Percentiles rank a stretch among this genome's conserved stretches.
Evolutionary conservation across 164 flowering plant species (phyloP).

Genomic region (Vitis riparia): DNA sequence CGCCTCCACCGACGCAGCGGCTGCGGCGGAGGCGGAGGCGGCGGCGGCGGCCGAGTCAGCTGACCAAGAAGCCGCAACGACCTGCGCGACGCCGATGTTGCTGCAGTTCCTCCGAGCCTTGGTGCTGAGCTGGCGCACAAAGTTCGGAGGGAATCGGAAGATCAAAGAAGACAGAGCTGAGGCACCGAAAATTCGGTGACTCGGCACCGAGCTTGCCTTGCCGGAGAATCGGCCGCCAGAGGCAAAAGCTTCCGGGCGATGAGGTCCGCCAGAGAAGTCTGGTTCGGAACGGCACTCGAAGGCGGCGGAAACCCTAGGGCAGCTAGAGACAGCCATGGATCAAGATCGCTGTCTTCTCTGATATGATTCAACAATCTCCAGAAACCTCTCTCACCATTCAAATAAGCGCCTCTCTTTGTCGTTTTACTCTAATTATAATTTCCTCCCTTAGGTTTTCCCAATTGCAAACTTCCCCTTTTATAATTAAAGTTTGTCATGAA

Average conservation of each 20-base stretch:
- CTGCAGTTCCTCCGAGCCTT: conserved; percentile 94
- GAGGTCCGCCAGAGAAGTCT: conserved; percentile 37
- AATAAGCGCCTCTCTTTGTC: no score
- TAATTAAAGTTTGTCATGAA: no score
- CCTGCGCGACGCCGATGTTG: conserved; percentile 95
- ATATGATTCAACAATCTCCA: not conserved
- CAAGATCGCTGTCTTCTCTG: not conserved
- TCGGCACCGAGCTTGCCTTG: conserved; percentile 6
- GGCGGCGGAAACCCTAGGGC: conserved; percentile 34
- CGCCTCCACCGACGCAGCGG: conserved; percentile 27
- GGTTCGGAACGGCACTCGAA: conserved; percentile 77
- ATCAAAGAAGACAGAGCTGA: conserved; percentile 60
- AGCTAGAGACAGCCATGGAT: conserved; percentile 43
- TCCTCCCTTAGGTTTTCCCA: no score
- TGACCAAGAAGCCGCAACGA: conserved; percentile 94
- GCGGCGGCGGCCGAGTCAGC: conserved; percentile 21
- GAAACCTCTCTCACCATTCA: not conserved
- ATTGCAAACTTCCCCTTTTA: no score
- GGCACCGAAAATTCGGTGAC: conserved; percentile 9
- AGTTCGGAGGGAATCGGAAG: conserved; percentile 82
- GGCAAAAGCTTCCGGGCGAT: conserved; percentile 19
- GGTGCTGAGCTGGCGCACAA: conserved; percentile 84
- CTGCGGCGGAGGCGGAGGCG: conserved; percentile 2
- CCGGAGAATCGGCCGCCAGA: conserved; percentile 12
- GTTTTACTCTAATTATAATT: no score